Evolutionary conservation across 2,329 filamentous ascomycete genomes (phyloP), one percentile per base, ranked within the genome.

Genomic region (Colletotrichum shisoi): DNA sequence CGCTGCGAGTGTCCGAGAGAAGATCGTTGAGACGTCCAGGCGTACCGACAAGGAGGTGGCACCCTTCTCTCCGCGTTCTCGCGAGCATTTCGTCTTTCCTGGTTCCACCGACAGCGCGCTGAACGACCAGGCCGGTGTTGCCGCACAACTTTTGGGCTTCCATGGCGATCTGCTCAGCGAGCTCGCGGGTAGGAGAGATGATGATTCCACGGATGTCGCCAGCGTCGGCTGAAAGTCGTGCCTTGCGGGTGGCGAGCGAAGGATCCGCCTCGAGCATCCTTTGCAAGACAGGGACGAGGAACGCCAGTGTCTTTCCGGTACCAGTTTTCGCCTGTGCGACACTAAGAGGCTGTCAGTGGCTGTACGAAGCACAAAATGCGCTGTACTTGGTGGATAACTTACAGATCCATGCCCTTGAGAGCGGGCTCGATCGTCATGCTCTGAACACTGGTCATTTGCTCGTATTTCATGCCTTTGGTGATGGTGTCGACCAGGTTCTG

Each of bases 241-340:
- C 74, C 11, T 73, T 71, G 68, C 76, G 81, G 44, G 81, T 76
- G 59, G 85, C 87, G 40, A 96, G 84, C 0, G 80, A 78, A 1
- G 88, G 87, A 70, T 92, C 87, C 67, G 83, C 79, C 21, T 79
- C 77, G 68, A 96, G 81, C 74, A 97, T 91, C 67, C 89, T 89
- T 76, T 97, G 92, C 59, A 98, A 81, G 8, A 93, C 83, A 57
- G 95, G 95, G 7, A 98, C 80, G 27, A 99, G 84, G 82, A 98
- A 99, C 42, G 92, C 95, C 64, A 98, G 81, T 0, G 95, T 99
- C 81, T 99, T 99, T 76, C 95, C 95, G 4, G 95, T 98, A 76
- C 95, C 95, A 9, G 95, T 99, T 80, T 92, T 97, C 67, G 95
- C 95, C 81, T 98, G 95, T 53, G 94, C 95, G 71, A 98, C 85